Conservation (phyloP, 1,284 basidiomycete species). For the Wolfiporia cocos region DNA sequence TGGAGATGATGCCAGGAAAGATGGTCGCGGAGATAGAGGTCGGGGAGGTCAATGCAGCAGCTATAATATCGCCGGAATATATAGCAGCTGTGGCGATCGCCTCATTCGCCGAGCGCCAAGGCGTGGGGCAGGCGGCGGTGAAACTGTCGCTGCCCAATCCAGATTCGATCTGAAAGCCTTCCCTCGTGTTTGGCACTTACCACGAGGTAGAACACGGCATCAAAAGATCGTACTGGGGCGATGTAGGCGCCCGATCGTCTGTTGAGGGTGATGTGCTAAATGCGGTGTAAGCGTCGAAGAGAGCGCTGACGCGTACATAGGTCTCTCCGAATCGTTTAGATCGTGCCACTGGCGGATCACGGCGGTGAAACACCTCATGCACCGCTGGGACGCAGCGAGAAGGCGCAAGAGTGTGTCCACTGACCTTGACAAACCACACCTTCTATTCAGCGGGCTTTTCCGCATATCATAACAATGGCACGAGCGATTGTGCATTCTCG, state of each 20-base stretch:
- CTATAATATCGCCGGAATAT: neutral
- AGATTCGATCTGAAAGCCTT: no score
- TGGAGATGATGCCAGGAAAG: neutral
- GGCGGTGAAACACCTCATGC: neutral
- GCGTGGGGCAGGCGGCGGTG: no score
- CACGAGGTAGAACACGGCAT: conserved; percentile 1
- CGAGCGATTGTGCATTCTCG: no score
- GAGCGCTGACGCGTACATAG: neutral
- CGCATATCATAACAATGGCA: no score
- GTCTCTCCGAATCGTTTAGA: no score
- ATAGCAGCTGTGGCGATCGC: conserved; percentile 1
- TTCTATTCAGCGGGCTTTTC: no score
- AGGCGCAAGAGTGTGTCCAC: no score
- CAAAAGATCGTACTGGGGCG: neutral
- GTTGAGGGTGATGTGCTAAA: neutral
- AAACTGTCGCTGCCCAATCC: no score
- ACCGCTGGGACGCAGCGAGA: no score
- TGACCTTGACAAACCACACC: no score
- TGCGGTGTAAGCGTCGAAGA: neutral
- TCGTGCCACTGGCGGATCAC: neutral
- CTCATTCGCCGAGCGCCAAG: conserved; percentile 4
- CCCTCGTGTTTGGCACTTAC: conserved; percentile 1
- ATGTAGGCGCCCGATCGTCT: neutral
- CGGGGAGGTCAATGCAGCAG: neutral
- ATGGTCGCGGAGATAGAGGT: neutral